Evolutionary conservation across 805 yeast genomes (phyloP).

Genomic region (Metschnikowia matae): DNA sequence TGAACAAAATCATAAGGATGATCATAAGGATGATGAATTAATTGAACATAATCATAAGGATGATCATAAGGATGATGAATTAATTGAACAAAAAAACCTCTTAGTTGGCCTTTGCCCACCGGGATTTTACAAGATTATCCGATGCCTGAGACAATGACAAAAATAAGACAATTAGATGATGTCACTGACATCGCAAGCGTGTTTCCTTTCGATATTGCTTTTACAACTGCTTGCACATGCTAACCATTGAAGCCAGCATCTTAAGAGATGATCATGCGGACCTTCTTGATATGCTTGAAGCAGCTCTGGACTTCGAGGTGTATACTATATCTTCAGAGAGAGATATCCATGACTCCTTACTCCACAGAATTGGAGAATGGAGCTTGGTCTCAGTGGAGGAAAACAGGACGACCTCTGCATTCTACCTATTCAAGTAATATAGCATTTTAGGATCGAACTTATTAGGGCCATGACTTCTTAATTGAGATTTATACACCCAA

Average conservation of each 20-base stretch:
- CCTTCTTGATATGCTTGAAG: slow-evolving; percentile 22
- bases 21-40: too few species aligned
- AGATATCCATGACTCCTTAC: not conserved
- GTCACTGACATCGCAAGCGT: not conserved
- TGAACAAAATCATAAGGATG: too few species aligned
- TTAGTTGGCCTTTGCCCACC: not conserved
- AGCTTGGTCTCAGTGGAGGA: slow-evolving; percentile 18
- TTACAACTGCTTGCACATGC: slow-evolving; percentile 24
- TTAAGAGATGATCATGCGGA: slow-evolving; percentile 22
- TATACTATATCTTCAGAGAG: slow-evolving; percentile 19
- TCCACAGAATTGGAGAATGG: slow-evolving; percentile 15
- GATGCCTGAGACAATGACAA: not conserved
- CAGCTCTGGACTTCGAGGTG: slow-evolving; percentile 22
- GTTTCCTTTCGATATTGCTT: slow-evolving; percentile 30
- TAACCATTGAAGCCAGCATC: slow-evolving; percentile 30
- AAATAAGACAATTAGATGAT: not conserved
- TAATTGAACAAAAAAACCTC: not conserved
- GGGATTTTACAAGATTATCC: not conserved
- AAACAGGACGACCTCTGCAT: slow-evolving; percentile 9
- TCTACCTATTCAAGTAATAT: slow-evolving; percentile 9
- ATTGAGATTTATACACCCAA: too few species aligned
- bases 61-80: too few species aligned
- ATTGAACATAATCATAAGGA: too few species aligned
- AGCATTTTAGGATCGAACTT: too few species aligned
- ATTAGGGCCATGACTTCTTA: too few species aligned